Base-by-base conservation (phyloP, 495 filamentous ascomycete genomes). In the Penicillium antarcticum region DNA sequence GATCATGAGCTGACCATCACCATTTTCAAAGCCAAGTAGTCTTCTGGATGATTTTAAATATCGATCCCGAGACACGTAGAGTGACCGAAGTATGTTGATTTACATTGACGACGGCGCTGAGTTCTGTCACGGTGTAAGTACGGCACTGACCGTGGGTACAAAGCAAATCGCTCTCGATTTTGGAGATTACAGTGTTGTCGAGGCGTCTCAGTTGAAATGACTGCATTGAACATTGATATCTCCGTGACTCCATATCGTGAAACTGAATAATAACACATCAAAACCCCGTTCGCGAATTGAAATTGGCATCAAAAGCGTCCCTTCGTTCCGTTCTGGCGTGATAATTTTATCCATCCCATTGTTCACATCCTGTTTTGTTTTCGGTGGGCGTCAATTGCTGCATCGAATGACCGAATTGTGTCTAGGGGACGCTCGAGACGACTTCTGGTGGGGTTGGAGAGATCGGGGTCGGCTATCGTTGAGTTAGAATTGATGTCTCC, bases 341-440 rank as follows among this genome's bases (percentile, higher is more conserved):
- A 18, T 32, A 9, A 24, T 56, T 39, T 34, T 19, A 18, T 29
- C 36, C 33, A 10, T 36, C 17, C 14, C 1, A 23, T 32, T 11
- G n/a, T 34, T 60, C 48, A 61, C 50, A 56, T 51, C 1, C 54
- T 48, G 37, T 68, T 60, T 31, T 65, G 56, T 39, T 65, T 63
- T 18, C 61, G 65, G 37, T 63, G 62, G 2, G 60, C 77, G 55
- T 96, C 88, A 67, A 97, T 96, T 11, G 90, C 91, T 19, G 87
- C 89, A 62, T 98, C 88, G 59, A 97, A 97, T 8, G 83, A 84
- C 50, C 89, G 82, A 55, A 98, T 96, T 0, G 92, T 98, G 56
- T 97, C 92, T 11, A 98, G 70, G 11, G 92, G 92, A 17, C 92
- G 82, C 72, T 98, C 92, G 74, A 90, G 80, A 51, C 92, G 84